phyloP scores from a whole-genome alignment of 345 rosid genomes.

The Raphanus raphanistrum region DNA sequence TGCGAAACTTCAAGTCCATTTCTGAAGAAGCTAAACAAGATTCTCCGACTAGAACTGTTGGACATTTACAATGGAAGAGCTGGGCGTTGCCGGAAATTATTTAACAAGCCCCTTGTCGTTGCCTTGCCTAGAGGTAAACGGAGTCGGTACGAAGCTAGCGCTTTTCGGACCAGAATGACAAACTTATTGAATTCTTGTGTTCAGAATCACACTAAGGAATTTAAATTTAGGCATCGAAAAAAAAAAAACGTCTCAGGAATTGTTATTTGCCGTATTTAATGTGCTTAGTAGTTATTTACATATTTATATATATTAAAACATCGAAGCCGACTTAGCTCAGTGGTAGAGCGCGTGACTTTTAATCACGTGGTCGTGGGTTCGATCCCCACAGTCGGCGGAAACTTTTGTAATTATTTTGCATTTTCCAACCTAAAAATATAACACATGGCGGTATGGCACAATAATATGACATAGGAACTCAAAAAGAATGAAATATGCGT shows the following conservation, averaged over 20 bases:
- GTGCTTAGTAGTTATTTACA: too few species aligned
- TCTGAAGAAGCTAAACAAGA: constrained; percentile 8
- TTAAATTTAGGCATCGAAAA: constrained; percentile 66
- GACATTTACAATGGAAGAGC: constrained; percentile 51
- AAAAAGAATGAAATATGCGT: too few species aligned
- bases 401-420: background rate
- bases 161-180: background rate
- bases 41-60: background rate
- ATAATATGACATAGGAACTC: too few species aligned
- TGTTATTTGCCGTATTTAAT: constrained; percentile 84
- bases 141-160: background rate
- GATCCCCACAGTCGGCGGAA: constrained; percentile 25
- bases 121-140: constrained; percentile 56
- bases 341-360: constrained; percentile 4
- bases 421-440: background rate
- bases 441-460: background rate
- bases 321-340: constrained; percentile 24
- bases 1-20: constrained; percentile 10
- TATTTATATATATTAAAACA: background rate
- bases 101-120: constrained; percentile 78
- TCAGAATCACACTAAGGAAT: constrained; percentile 46
- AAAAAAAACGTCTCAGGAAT: constrained; percentile 83
- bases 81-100: constrained; percentile 75
- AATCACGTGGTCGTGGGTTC: background rate
- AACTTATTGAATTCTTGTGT: background rate